phyloP scores from a whole-genome alignment of 305 asterid species.

The Fraxinus latifolia region DNA sequence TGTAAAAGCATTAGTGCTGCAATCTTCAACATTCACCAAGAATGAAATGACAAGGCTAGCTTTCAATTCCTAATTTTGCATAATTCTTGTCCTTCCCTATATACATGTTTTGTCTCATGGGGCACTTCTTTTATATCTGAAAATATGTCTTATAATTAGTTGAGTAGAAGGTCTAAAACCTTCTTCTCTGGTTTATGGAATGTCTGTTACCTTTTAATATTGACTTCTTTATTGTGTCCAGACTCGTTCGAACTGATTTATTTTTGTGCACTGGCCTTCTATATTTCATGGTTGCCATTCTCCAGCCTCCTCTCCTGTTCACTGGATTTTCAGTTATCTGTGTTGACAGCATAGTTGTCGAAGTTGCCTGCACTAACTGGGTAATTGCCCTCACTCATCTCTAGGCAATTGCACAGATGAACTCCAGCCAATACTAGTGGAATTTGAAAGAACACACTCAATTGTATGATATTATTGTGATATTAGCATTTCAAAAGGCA shows the following conservation, averaged over 20 bases:
- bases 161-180: not conserved
- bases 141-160: not conserved
- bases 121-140: not conserved
- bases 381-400: not conserved
- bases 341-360: not conserved
- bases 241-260: not conserved
- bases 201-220: not conserved
- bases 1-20: conserved; percentile 52
- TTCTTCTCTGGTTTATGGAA: not conserved
- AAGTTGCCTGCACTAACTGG: not conserved
- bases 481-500: not conserved
- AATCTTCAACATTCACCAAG: conserved; percentile 51
- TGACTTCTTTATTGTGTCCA: not conserved
- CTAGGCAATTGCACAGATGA: not conserved
- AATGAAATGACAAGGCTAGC: conserved; percentile 22
- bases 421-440: not conserved
- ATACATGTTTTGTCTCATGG: not conserved
- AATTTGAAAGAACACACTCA: not conserved
- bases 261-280: not conserved
- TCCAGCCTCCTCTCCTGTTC: not conserved
- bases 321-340: not conserved
- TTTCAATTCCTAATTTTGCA: not conserved
- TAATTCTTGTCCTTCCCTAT: not conserved
- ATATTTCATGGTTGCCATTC: not conserved
- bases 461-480: not conserved